Evolutionary conservation across 2,329 filamentous ascomycete genomes (phyloP).

Genomic region (Dactylellina drechsleri): DNA sequence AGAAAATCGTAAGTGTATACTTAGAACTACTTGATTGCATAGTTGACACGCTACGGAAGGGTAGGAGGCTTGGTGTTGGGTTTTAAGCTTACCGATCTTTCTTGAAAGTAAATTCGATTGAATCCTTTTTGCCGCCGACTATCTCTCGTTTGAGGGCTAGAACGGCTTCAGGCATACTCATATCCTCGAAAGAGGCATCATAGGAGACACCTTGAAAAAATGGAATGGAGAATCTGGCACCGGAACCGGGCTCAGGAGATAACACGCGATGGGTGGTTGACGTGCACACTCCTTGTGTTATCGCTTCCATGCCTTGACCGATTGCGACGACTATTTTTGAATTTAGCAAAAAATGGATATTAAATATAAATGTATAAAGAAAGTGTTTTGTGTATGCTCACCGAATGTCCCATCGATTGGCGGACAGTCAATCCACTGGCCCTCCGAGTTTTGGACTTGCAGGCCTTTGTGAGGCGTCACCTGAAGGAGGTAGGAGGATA

Average conservation of each 20-base stretch:
- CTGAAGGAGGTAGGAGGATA: slow-evolving; percentile 83
- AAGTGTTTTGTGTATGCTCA: background rate
- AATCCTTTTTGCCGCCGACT: slow-evolving; percentile 71
- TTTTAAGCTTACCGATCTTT: slow-evolving; percentile 68
- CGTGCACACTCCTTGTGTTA: slow-evolving; percentile 83
- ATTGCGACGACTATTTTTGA: slow-evolving; percentile 76
- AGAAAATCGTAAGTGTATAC: background rate
- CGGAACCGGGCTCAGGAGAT: slow-evolving; percentile 73
- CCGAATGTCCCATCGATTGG: slow-evolving; percentile 76
- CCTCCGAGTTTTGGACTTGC: slow-evolving; percentile 82
- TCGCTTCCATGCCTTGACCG: slow-evolving; percentile 84
- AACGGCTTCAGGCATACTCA: slow-evolving; percentile 70
- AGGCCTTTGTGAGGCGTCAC: slow-evolving; percentile 78
- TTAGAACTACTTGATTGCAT: background rate
- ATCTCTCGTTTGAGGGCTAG: slow-evolving; percentile 62
- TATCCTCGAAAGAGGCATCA: slow-evolving; percentile 80
- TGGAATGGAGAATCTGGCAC: slow-evolving; percentile 80
- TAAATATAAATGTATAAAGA: background rate
- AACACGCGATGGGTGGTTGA: slow-evolving; percentile 85
- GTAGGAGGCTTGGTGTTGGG: background rate
- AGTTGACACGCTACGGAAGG: too few relatives aligned
- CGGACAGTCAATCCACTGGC: slow-evolving; percentile 83
- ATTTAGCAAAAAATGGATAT: background rate
- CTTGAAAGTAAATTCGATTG: slow-evolving; percentile 87
- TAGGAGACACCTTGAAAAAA: slow-evolving; percentile 89